phyloP scores from a whole-genome alignment of 2,329 filamentous ascomycete species.

The Fusarium chlamydosporum region DNA sequence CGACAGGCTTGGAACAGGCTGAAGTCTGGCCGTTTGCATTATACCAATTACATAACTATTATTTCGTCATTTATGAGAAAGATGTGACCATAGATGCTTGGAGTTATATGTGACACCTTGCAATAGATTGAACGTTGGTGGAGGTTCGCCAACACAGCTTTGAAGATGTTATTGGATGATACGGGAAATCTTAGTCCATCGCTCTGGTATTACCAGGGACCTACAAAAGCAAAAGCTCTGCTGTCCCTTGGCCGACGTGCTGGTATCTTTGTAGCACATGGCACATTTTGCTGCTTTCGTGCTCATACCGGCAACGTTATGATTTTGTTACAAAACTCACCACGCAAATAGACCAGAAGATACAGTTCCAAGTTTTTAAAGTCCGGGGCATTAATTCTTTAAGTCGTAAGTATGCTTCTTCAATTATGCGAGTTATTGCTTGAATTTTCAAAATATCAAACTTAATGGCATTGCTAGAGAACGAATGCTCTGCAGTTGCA shows the following conservation, averaged over 20 bases:
- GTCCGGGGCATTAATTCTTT: no score
- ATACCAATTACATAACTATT: conserved; percentile 28
- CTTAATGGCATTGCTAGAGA: neutral
- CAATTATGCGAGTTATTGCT: neutral
- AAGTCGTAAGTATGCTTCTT: neutral
- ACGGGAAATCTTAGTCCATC: no score
- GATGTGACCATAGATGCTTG: neutral
- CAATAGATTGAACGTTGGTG: no score
- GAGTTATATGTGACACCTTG: no score
- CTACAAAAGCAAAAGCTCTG: neutral
- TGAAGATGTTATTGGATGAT: no score
- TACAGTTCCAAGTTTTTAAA: neutral
- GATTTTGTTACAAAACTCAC: neutral
- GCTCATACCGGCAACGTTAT: neutral
- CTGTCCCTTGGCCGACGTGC: neutral
- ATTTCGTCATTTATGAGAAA: conserved; percentile 11
- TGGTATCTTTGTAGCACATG: neutral
- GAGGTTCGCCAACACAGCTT: no score
- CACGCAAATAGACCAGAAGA: neutral
- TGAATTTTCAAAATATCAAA: conserved; percentile 19
- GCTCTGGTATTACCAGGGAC: no score
- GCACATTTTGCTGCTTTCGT: no score
- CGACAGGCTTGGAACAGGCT: conserved; percentile 13
- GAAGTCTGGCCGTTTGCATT: conserved; percentile 23
- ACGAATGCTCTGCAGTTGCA: neutral